Evolutionary conservation across 306 rosid genomes (phyloP).

Genomic region (Hippophae gyantsensis): DNA sequence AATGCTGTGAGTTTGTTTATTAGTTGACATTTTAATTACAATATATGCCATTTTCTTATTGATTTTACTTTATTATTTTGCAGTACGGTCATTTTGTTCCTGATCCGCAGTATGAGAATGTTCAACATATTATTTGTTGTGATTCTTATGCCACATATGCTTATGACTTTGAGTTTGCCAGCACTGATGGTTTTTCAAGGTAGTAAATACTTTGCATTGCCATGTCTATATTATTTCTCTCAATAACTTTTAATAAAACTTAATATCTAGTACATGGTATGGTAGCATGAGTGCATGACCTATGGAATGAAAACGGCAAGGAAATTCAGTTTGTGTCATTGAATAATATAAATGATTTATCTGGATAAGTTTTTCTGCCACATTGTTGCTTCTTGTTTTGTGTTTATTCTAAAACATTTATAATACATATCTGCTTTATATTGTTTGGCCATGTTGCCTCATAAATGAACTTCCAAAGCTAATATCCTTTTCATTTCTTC

Average conservation of each 20-base stretch:
- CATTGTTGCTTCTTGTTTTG: not conserved
- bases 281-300: no score
- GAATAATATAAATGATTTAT: not conserved
- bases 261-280: not conserved
- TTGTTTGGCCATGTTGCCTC: not conserved
- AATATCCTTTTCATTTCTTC: not conserved
- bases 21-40: constrained; percentile 14
- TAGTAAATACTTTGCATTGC: constrained; percentile 19
- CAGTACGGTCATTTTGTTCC: constrained; percentile 99
- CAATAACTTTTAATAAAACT: not conserved
- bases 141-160: constrained; percentile 96
- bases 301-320: not conserved
- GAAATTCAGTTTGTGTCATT: not conserved
- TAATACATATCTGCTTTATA: not conserved
- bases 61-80: constrained; percentile 26
- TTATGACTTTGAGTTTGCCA: constrained; percentile 84
- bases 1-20: constrained; percentile 63
- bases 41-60: constrained; percentile 16
- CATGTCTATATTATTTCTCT: not conserved
- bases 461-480: no score
- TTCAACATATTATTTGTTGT: constrained; percentile 91
- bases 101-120: constrained; percentile 96
- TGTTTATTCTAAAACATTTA: not conserved
- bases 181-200: constrained; percentile 84
- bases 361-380: not conserved